phyloP scores from a whole-genome alignment of 140 eudicot genomes.

The Eryngium alpinum region DNA sequence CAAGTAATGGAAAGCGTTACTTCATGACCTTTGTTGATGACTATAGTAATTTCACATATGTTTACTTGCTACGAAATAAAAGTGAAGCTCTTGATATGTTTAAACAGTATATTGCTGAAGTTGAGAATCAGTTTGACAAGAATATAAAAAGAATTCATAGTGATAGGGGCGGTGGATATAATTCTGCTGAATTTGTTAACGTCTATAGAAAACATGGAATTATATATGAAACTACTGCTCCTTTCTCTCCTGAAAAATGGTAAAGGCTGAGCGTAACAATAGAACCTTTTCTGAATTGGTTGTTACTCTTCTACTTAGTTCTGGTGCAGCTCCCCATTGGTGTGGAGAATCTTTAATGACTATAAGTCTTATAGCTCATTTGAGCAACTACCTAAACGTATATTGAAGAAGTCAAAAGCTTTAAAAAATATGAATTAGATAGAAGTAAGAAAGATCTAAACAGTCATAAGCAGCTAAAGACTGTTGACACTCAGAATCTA shows the following conservation, averaged over 20 bases:
- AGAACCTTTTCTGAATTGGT: neutral
- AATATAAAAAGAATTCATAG: neutral
- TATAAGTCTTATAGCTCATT: too few species aligned
- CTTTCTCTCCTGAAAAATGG: slow-evolving; percentile 18
- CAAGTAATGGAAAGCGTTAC: neutral
- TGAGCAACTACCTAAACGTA: too few species aligned
- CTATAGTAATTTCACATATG: neutral
- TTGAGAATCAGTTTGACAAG: neutral
- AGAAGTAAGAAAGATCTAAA: too few species aligned
- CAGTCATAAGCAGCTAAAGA: too few species aligned
- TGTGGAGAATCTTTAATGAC: slow-evolving; percentile 4
- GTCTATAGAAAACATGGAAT: slow-evolving; percentile 1
- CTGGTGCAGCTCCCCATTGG: neutral
- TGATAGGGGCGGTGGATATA: slow-evolving; percentile 9
- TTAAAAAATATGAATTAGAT: too few species aligned
- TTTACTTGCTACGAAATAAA: slow-evolving; percentile 12
- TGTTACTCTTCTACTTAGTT: neutral
- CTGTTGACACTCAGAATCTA: too few species aligned
- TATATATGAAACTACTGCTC: slow-evolving; percentile 16
- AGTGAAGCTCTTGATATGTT: slow-evolving; percentile 6
- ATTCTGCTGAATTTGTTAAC: neutral
- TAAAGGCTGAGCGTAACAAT: slow-evolving; percentile 13
- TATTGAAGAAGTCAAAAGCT: too few species aligned
- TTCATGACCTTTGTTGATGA: neutral
- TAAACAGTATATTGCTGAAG: neutral